Evolutionary conservation across 2,329 filamentous ascomycete genomes (phyloP).

Genomic region (Bertia moriformis): DNA sequence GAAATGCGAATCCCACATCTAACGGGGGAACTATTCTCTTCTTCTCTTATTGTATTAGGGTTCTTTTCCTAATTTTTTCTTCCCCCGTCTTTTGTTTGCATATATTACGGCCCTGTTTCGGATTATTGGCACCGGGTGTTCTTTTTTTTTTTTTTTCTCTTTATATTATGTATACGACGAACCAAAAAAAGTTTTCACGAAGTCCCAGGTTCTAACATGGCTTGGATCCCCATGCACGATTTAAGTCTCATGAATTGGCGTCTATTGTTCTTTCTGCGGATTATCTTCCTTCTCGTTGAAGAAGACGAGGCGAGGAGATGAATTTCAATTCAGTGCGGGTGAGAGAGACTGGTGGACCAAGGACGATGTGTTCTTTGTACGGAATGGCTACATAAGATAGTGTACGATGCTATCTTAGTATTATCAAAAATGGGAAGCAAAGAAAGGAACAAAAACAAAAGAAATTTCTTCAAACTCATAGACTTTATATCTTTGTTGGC

Average conservation of each 20-base stretch:
- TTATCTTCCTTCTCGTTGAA: conserved; percentile 18
- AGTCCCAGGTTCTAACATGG: conserved; percentile 15
- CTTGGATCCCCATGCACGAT: conserved; percentile 15
- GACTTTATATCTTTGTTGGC: no score
- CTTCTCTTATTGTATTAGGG: conserved; percentile 2
- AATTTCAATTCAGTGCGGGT: conserved; percentile 13
- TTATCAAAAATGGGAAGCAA: no score
- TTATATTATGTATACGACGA: conserved; percentile 22
- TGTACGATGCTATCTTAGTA: no score
- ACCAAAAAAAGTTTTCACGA: conserved; percentile 18
- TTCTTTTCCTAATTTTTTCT: conserved; percentile 7
- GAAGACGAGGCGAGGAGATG: conserved; percentile 15
- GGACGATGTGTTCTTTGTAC: conserved; percentile 11
- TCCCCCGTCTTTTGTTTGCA: conserved; percentile 13
- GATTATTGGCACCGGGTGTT: conserved; percentile 8
- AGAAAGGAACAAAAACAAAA: no score
- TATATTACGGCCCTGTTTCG: conserved; percentile 17
- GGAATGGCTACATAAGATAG: conserved; percentile 11
- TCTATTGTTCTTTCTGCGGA: conserved; percentile 19
- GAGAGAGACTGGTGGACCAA: conserved; percentile 12
- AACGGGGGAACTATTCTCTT: background rate
- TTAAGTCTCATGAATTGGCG: conserved; percentile 24
- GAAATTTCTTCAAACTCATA: no score
- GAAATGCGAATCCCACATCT: background rate
- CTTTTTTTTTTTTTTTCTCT: conserved; percentile 1